A percentile compares a stretch with the other conserved stretches of the same genome.
phyloP scores from a whole-genome alignment of 192 early-diverging fungal genomes.

The Chytriomyces sp. region DNA sequence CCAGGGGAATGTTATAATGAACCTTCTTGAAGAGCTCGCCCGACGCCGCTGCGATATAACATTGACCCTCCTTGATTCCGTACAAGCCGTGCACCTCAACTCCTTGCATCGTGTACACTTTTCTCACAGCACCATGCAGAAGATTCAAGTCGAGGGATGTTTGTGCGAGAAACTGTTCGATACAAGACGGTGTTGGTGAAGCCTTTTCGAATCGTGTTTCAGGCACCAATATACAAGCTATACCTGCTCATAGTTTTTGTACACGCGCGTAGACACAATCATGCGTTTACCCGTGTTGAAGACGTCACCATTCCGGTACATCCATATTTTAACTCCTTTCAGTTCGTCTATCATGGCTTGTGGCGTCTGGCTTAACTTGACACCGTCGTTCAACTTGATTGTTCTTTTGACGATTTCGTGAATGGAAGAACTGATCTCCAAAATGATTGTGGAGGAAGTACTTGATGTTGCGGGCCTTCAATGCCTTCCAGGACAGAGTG shows the following conservation, averaged over 20 bases:
- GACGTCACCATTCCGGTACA: slow-evolving; percentile 55
- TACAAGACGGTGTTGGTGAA: slow-evolving; percentile 4
- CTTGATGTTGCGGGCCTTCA: too few species aligned
- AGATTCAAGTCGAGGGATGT: slow-evolving; percentile 45
- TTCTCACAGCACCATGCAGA: slow-evolving; percentile 47
- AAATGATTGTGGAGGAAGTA: too few species aligned
- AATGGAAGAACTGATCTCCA: too few species aligned
- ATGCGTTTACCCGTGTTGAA: slow-evolving; percentile 44
- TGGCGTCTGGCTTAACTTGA: not conserved
- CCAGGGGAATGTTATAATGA: slow-evolving; percentile 34
- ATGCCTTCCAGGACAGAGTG: too few species aligned
- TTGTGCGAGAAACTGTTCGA: slow-evolving; percentile 44
- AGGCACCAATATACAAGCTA: not conserved
- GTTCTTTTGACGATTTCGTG: not conserved
- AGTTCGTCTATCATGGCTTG: slow-evolving; percentile 27
- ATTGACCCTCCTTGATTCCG: slow-evolving; percentile 41
- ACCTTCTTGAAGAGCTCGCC: slow-evolving; percentile 49
- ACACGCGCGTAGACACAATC: slow-evolving; percentile 42
- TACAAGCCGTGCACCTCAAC: slow-evolving; percentile 32
- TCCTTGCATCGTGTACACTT: slow-evolving; percentile 49
- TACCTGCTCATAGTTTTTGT: slow-evolving; percentile 56
- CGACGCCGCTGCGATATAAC: slow-evolving; percentile 46
- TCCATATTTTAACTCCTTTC: slow-evolving; percentile 40
- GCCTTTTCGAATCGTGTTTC: not conserved
- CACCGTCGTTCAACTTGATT: not conserved